Evolutionary conservation across 2,329 filamentous ascomycete species (phyloP).

Genomic region (Didymosphaeria variabile): DNA sequence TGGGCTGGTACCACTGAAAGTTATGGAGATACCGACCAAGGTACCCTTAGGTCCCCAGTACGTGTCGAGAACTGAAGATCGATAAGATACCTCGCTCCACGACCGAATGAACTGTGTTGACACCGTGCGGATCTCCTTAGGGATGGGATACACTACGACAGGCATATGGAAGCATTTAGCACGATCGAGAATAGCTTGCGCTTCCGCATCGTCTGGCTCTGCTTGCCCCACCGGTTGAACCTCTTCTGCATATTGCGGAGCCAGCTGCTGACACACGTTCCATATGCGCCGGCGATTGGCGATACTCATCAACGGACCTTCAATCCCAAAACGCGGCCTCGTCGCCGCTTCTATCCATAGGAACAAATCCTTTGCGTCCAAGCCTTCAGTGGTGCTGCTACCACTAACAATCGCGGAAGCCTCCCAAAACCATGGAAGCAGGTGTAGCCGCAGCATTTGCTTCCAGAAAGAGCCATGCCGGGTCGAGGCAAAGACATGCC

Average conservation of each 20-base stretch:
- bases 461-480: conserved; percentile 14
- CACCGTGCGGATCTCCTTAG: background rate
- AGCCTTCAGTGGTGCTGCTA: background rate
- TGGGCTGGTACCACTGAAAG: background rate
- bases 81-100: background rate
- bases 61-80: background rate
- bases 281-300: conserved; percentile 40
- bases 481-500: background rate
- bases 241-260: background rate
- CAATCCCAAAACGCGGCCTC: conserved; percentile 22
- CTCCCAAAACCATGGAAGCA: conserved; percentile 16
- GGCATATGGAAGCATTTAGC: background rate
- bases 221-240: background rate
- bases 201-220: background rate
- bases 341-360: conserved; percentile 29
- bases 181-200: conserved; percentile 1
- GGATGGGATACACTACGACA: background rate
- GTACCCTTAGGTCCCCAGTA: background rate
- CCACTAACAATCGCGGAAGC: background rate
- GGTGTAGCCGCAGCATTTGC: conserved; percentile 7
- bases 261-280: conserved; percentile 10
- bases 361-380: conserved; percentile 15
- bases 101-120: background rate
- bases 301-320: conserved; percentile 31
- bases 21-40: conserved; percentile 5